Evolutionary conservation across 768 basidiomycete genomes (phyloP).

Genomic region (Amanita thiersii): DNA sequence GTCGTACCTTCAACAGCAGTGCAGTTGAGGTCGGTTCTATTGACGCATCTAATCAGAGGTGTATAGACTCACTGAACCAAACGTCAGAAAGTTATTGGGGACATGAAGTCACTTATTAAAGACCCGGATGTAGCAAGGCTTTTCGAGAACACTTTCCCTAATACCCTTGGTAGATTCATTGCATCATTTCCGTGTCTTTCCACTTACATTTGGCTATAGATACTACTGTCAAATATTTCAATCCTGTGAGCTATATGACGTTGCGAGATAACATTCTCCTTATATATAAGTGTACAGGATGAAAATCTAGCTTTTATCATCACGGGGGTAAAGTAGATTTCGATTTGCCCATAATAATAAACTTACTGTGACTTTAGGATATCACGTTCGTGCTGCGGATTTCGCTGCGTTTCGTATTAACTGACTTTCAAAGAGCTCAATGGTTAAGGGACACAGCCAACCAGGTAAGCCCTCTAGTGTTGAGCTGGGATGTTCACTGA

Average conservation of each 20-base stretch:
- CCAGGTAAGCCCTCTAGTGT: constrained; percentile 36
- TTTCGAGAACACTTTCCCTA: constrained; percentile 80
- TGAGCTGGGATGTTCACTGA: background rate
- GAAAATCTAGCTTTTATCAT: constrained; percentile 76
- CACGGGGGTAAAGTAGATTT: constrained; percentile 49
- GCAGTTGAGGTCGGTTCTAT: constrained; percentile 62
- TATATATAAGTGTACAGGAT: constrained; percentile 23
- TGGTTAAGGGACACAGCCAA: constrained; percentile 82
- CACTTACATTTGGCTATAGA: constrained; percentile 29
- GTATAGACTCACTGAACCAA: constrained; percentile 1
- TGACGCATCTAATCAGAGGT: background rate
- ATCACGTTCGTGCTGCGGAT: constrained; percentile 62
- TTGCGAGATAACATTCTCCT: background rate
- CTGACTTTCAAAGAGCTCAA: constrained; percentile 47
- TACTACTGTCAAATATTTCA: constrained; percentile 75
- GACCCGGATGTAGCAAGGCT: constrained; percentile 72
- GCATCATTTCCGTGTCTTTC: constrained; percentile 3
- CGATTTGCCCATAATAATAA: background rate
- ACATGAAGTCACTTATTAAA: constrained; percentile 65
- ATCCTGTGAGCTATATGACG: constrained; percentile 28
- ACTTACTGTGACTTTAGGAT: constrained; percentile 33
- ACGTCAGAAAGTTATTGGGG: constrained; percentile 51
- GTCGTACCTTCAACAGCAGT: constrained; percentile 70
- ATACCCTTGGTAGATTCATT: constrained; percentile 56
- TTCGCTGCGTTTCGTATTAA: background rate